phyloP scores from a whole-genome alignment of 257 asterid species.

The Craterostigma plantagineum region DNA sequence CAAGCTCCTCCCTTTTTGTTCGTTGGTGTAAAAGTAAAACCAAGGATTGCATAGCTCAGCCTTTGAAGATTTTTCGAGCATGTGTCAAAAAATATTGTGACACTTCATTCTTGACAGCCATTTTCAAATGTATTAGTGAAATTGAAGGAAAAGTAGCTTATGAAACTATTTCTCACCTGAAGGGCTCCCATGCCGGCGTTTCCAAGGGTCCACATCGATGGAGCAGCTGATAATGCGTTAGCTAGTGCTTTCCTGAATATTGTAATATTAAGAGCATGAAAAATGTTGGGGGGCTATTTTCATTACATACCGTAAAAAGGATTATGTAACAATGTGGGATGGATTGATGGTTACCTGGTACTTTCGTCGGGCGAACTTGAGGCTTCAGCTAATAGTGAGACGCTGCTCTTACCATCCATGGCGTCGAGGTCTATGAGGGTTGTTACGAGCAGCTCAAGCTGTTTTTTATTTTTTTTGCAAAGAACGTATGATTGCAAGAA shows the following conservation, averaged over 20 bases:
- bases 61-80: no score
- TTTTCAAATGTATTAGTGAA: no score
- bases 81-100: no score
- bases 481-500: not conserved
- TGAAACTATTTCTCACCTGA: constrained; percentile 38
- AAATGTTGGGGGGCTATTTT: not conserved
- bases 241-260: constrained; percentile 72
- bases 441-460: constrained; percentile 80
- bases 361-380: constrained; percentile 85
- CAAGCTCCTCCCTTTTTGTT: no score
- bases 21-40: no score
- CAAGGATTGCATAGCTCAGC: no score
- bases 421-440: constrained; percentile 92
- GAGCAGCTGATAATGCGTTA: constrained; percentile 81
- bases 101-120: no score
- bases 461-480: no score
- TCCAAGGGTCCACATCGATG: constrained; percentile 96
- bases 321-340: not conserved
- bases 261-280: not conserved
- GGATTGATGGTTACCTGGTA: constrained; percentile 42
- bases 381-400: constrained; percentile 66
- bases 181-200: constrained; percentile 99
- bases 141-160: not conserved
- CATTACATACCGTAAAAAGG: no score
- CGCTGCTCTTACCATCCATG: constrained; percentile 92